Evolutionary conservation across 495 filamentous ascomycete species (phyloP).

Genomic region (Podospora tetraspora): DNA sequence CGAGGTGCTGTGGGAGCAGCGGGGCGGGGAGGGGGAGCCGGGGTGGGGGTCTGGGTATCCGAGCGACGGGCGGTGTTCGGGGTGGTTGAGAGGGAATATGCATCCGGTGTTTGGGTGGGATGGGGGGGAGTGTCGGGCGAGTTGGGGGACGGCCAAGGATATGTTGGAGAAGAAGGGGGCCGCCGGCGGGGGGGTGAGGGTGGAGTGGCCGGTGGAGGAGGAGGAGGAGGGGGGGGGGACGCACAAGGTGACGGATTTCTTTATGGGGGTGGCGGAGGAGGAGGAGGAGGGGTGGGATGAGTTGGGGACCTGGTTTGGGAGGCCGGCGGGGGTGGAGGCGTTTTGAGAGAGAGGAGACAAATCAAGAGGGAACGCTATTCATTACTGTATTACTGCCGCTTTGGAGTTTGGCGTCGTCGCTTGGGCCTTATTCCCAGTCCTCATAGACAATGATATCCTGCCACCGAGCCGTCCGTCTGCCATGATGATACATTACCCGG

Average conservation of each 20-base stretch:
- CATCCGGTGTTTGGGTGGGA: conserved; percentile 89
- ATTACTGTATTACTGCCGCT: conserved; percentile 13
- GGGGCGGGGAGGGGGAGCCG: conserved; percentile 17
- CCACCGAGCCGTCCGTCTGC: background rate
- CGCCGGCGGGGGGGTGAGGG: conserved; percentile 52
- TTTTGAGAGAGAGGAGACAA: conserved; percentile 40
- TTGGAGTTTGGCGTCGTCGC: conserved; percentile 16
- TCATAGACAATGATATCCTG: conserved; percentile 23
- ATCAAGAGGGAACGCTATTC: background rate
- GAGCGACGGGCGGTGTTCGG: conserved; percentile 72
- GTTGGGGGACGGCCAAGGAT: conserved; percentile 92
- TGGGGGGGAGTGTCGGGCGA: conserved; percentile 82
- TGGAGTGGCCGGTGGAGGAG: conserved; percentile 78
- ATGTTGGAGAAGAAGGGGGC: conserved; percentile 71
- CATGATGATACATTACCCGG: background rate
- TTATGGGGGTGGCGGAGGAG: conserved; percentile 33
- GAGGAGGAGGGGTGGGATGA: conserved; percentile 49
- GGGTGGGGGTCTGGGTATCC: conserved; percentile 92
- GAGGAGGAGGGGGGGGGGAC: conserved; percentile 51
- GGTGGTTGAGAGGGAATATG: conserved; percentile 81
- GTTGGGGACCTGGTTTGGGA: conserved; percentile 60
- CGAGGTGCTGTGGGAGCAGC: conserved; percentile 48
- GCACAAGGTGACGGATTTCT: conserved; percentile 69
- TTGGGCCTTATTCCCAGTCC: background rate
- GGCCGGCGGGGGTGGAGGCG: conserved; percentile 50